Evolutionary conservation across 768 basidiomycete genomes (phyloP), one percentile per base, ranked within the genome.

Genomic region (Boletus coccyginus): DNA sequence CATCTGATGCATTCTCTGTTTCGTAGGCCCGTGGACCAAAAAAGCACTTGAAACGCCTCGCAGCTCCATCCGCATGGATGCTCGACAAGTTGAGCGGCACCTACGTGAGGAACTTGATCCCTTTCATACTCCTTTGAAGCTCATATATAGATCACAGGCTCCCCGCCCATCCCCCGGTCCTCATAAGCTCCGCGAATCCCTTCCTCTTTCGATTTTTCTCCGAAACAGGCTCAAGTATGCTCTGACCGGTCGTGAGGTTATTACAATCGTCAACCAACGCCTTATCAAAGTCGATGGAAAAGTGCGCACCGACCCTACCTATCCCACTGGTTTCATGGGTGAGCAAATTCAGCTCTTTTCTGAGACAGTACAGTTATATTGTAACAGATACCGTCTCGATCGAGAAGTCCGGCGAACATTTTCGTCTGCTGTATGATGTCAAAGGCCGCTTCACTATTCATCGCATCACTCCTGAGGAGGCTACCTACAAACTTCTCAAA

Each of bases 391-490:
- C 98, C 62, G 83, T 99, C 73, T 86, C 92, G 58, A 91, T 99
- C 61, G 96, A 99, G 77, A 96, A 97, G 75, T 98, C 96, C 27
- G 92, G 89, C 77, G 97, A 99, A 77, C 89, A 98, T 82, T 99
- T 98, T 89, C 96, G 97, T 75, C 85, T 98, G 58, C 82, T 99
- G 42, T 98, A 98, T 83, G 97, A 98, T 73, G 88, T 98, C 77
- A 99, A 99, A 82, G 97, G 97, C 65, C 97, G 97, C 65, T 99
- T 99, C 82, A 91, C 94, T 64, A 96, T 98, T 74, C 97, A 99
- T 83, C 93, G 97, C 68, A 98, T 99, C 84, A 94, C 94, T 52
- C 84, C 90, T 41, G 97, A 98, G 78, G 97, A 99, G 76, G 94
- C 96, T 47, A 79, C 81, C 66, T 98, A 94, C 86, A 98, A 98